Evolutionary conservation across 148 eudicot species (phyloP), one percentile per base, ranked within the genome.

Genomic region (Nepenthes gracilis): DNA sequence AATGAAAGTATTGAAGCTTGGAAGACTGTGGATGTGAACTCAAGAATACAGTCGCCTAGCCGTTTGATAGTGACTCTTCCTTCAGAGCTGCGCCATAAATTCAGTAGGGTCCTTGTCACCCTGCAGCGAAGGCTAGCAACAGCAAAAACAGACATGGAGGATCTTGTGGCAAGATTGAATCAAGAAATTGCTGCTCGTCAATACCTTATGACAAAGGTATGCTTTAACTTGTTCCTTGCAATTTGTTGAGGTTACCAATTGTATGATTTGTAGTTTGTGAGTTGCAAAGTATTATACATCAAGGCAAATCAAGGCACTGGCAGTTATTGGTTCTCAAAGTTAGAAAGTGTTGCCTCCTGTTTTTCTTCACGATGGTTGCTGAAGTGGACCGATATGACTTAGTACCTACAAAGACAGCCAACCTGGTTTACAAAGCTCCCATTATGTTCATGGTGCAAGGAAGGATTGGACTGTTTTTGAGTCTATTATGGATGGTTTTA

Each of bases 91-190:
- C 92, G 88, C 45, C 85, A 73, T 32, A 85, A 85, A 80, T 61
- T 87, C 69, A 83, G 79, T 51, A 81, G 87, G 73, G 84, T 85
- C 68, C 83, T 91, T 62, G 63, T 14, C 63, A 78, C 87, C 65
- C 57, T 87, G 83, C 80, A 83, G 52, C 79, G 74, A 62, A 83
- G 96, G 68, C 65, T 91, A 63, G 76, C 71, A 53, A 78, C 88
- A 14, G 90, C 96, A 60, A 91, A 81, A 74, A 87, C 87, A 23
- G 97, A 91, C 69, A 83, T 87, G 90, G 96, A 91, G 75, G 97
- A 85, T 75, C 86, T 87, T 70, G 75, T 87, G 60, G 81, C 90
- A 36, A 85, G 93, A 70, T 72, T 91, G 63, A 78, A 91, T 75
- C 96, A 91, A 76, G 97, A 91, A 76, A 70, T 75, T 68, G 84